A percentile compares a stretch with the other conserved stretches of the same genome.
Conservation (phyloP, 805 yeast genomes). For the Kodamaea nitidulidarum region DNA sequence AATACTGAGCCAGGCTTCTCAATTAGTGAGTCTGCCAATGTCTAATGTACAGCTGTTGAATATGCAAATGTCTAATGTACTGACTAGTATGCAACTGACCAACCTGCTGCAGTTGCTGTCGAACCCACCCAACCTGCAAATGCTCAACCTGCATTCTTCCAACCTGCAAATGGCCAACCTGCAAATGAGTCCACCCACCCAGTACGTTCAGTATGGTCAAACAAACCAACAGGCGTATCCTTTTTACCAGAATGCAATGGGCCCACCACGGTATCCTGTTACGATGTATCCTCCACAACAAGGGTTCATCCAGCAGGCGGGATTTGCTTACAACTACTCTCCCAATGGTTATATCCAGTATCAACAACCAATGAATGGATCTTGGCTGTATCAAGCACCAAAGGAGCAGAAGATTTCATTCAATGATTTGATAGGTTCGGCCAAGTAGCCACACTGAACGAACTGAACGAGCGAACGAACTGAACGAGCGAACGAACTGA, state of each 20-base stretch:
- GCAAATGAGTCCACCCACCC: background rate
- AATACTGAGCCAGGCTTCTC: background rate
- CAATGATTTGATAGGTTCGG: slow-evolving; percentile 35
- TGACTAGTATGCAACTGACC: background rate
- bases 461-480: too few relatives aligned
- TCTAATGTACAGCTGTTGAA: background rate
- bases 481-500: too few relatives aligned
- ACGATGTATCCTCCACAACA: slow-evolving; percentile 27
- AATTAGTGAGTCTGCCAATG: background rate
- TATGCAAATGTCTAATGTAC: background rate
- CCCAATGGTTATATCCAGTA: slow-evolving; percentile 33
- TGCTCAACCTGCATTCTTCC: background rate
- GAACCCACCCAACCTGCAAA: background rate
- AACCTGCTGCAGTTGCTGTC: background rate
- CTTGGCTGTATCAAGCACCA: slow-evolving; percentile 7
- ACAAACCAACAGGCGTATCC: background rate
- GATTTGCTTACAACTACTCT: slow-evolving; percentile 27
- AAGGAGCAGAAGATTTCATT: slow-evolving; percentile 38
- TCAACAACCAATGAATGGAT: slow-evolving; percentile 15
- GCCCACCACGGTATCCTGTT: slow-evolving; percentile 28
- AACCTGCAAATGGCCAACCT: background rate
- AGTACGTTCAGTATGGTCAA: background rate
- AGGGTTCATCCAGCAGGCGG: slow-evolving; percentile 23
- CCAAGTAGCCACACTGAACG: too few relatives aligned
- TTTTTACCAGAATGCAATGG: background rate